phyloP scores from a whole-genome alignment of 164 flowering plant genomes.

The Euptelea pleiosperma region DNA sequence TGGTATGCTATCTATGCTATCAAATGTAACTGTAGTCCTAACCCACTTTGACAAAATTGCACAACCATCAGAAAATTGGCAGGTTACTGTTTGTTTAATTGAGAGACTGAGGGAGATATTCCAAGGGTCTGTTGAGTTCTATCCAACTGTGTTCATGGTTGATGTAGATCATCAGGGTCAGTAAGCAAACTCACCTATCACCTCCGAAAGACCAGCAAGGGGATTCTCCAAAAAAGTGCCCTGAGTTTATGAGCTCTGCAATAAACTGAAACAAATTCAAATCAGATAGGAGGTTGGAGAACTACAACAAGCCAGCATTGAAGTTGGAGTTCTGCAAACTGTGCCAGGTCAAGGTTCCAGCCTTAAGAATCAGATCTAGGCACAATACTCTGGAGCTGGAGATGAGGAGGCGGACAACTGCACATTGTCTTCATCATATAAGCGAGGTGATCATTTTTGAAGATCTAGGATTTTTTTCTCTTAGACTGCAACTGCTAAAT shows the following conservation, averaged over 20 bases:
- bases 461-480: slow-evolving; percentile 64
- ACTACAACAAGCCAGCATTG: slow-evolving; percentile 67
- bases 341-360: slow-evolving; percentile 71
- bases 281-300: slow-evolving; percentile 78
- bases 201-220: slow-evolving; percentile 60
- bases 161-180: slow-evolving; percentile 92
- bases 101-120: slow-evolving; percentile 68
- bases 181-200: slow-evolving; percentile 77
- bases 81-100: slow-evolving; percentile 36
- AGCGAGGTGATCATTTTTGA: slow-evolving; percentile 83
- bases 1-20: slow-evolving; percentile 63
- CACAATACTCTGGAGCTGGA: slow-evolving; percentile 58
- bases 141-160: slow-evolving; percentile 82
- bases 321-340: slow-evolving; percentile 79
- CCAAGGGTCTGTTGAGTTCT: slow-evolving; percentile 69
- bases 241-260: slow-evolving; percentile 72
- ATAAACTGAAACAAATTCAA: slow-evolving; percentile 52
- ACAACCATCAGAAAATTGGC: slow-evolving; percentile 51
- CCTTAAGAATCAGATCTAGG: slow-evolving; percentile 67
- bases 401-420: slow-evolving; percentile 64
- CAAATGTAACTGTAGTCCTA: slow-evolving; percentile 77
- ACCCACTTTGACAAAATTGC: slow-evolving; percentile 76
- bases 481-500: slow-evolving; percentile 59
- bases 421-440: slow-evolving; percentile 65
- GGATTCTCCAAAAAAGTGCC: slow-evolving; percentile 78